Conservation (phyloP, 2,329 filamentous ascomycete species). For the Clarireedia hainanense region DNA sequence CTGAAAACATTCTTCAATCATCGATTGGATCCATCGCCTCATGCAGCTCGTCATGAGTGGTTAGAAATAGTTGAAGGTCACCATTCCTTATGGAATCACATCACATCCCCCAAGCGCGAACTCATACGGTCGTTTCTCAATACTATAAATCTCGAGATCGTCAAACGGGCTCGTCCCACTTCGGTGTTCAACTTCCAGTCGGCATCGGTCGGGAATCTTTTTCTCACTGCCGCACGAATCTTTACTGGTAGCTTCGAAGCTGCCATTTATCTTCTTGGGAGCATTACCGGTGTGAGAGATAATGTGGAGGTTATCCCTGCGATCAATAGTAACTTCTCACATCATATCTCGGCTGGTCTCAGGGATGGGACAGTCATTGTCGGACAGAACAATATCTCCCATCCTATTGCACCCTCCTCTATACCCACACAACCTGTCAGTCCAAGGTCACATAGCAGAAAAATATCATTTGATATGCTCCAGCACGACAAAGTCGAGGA, state of each 20-base stretch:
- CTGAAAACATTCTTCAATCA: constrained; percentile 85
- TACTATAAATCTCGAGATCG: constrained; percentile 67
- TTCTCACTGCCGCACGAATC: constrained; percentile 75
- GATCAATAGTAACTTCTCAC: constrained; percentile 90
- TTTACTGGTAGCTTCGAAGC: constrained; percentile 92
- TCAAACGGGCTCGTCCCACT: constrained; percentile 65
- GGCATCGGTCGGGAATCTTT: constrained; percentile 71
- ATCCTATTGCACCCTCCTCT: constrained; percentile 43
- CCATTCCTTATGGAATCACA: constrained; percentile 57
- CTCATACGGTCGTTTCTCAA: constrained; percentile 72
- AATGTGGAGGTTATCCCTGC: constrained; percentile 75
- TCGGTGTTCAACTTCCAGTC: constrained; percentile 72
- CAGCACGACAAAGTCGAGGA: constrained; percentile 65
- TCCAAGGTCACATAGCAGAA: constrained; percentile 12
- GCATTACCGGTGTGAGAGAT: constrained; percentile 75
- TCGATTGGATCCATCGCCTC: constrained; percentile 57
- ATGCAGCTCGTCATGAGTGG: constrained; percentile 69
- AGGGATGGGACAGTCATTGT: constrained; percentile 63
- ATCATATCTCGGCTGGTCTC: constrained; percentile 84
- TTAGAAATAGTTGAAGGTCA: constrained; percentile 82
- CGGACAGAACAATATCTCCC: constrained; percentile 88
- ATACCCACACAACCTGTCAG: constrained; percentile 11
- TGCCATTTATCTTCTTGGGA: constrained; percentile 81
- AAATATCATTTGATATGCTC: constrained; percentile 35
- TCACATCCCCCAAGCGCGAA: constrained; percentile 66